Base-by-base conservation (phyloP, 768 basidiomycete species). In the Serendipita sp. region DNA sequence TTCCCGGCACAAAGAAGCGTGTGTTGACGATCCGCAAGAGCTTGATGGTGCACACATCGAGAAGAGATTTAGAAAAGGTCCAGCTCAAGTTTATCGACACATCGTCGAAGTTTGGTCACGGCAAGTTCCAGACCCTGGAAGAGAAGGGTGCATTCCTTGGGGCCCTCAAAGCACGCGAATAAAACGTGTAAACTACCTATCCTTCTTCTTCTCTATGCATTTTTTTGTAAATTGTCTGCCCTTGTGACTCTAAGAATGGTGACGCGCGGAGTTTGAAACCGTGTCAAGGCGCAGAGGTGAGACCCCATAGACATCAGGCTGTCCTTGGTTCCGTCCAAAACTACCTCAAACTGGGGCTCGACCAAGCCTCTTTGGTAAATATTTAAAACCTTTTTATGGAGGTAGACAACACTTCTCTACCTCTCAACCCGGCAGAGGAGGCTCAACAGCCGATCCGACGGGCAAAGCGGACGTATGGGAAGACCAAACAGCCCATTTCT, bases 11-110 rank as follows among this genome's bases (percentile, higher is more conserved):
- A 75, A 92, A 91, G 82, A 98, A 98, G 83, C 91, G 96, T 79
- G 86, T 98, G 70, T 82, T 98, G 74, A 97, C 94, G 67, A 85
- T 99, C 75, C 89, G 96, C 74, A 96, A 98, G 75, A 91, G 92
- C 28, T 84, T 98, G 74, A 90, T 93, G 88, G 85, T 89, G 65
- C 94, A 94, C 81, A 95, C 95, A 47, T 89, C 88, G 68, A 89
- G 93, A 73, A 84, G 86, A 77, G 91, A 97, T 77, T 84, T 98
- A 74, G 96, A 99, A 83, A 94, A 98, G 81, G 89, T 96, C 67
- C 83, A 87, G 67, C 88, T 96, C 83, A 97, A 95, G 78, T 97
- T 94, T 80, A 95, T 98, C 83, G 93, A 95, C 74, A 97, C 95
- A 38, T 90, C 92, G 47, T 94, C 91, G 76, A 96, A 96, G 78